Conservation (phyloP, 2,329 filamentous ascomycete genomes). For the Cryphonectria radicalis region DNA sequence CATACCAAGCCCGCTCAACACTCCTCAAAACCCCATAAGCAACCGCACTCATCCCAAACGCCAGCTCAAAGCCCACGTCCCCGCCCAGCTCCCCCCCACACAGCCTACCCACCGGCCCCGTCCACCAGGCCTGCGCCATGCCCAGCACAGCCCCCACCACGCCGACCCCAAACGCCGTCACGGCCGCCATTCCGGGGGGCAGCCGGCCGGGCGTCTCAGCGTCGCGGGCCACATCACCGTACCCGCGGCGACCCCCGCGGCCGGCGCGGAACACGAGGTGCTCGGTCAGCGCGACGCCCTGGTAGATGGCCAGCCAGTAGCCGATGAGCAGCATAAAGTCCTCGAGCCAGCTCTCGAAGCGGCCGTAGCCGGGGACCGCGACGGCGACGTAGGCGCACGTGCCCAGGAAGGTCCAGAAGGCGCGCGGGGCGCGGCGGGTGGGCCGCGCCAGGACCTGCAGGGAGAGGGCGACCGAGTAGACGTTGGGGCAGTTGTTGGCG, state of each 20-base stretch:
- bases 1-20: constrained; percentile 46
- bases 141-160: constrained; percentile 68
- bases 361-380: constrained; percentile 69
- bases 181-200: constrained; percentile 66
- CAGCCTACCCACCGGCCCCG: constrained; percentile 67
- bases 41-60: constrained; percentile 61
- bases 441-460: constrained; percentile 66
- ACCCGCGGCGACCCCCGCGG: constrained; percentile 54
- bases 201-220: constrained; percentile 63
- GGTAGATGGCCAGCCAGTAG: constrained; percentile 78
- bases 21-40: constrained; percentile 56
- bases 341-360: constrained; percentile 67
- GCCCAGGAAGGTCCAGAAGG: constrained; percentile 66
- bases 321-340: constrained; percentile 73
- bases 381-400: constrained; percentile 70
- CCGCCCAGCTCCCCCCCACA: constrained; percentile 56
- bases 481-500: constrained; percentile 73
- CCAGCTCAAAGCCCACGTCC: constrained; percentile 63
- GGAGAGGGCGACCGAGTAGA: constrained; percentile 71
- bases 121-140: constrained; percentile 73
- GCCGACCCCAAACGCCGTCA: constrained; percentile 66
- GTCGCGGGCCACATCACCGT: constrained; percentile 53
- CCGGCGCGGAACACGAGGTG: constrained; percentile 71
- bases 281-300: constrained; percentile 66
- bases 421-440: constrained; percentile 66